phyloP scores from a whole-genome alignment of 2,329 filamentous ascomycete genomes.

The Paecilomyces dactylethromorphus region DNA sequence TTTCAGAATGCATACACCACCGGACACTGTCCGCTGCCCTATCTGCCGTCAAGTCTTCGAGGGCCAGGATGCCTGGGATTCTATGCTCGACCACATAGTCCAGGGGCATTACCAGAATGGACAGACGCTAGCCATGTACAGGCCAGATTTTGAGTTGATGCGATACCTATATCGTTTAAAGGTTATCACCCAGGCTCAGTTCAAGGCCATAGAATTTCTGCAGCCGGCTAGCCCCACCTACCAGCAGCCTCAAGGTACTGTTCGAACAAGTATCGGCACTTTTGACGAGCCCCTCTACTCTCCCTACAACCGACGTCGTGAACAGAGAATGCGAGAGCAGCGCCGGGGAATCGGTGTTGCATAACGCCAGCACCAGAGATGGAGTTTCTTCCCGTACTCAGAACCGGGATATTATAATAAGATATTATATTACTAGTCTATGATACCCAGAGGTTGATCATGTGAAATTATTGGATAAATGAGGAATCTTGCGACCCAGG shows the following conservation, averaged over 20 bases:
- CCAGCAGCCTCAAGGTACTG: constrained; percentile 29
- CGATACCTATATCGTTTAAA: constrained; percentile 36
- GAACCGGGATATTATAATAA: background rate
- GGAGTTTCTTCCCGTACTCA: background rate
- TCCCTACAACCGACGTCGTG: constrained; percentile 32
- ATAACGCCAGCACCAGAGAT: constrained; percentile 5
- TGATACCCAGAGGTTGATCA: background rate
- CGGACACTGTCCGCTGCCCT: constrained; percentile 36
- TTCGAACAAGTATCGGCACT: constrained; percentile 30
- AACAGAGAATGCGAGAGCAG: constrained; percentile 30
- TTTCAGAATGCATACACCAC: constrained; percentile 35
- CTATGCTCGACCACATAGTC: constrained; percentile 37
- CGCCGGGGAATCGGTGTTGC: constrained; percentile 26
- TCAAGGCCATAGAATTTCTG: constrained; percentile 37
- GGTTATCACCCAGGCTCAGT: constrained; percentile 37
- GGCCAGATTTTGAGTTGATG: constrained; percentile 40
- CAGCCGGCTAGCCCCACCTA: constrained; percentile 30
- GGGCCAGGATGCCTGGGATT: constrained; percentile 30
- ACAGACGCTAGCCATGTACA: constrained; percentile 32
- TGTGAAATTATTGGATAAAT: background rate
- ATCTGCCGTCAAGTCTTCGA: constrained; percentile 24
- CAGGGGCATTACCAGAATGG: constrained; percentile 34
- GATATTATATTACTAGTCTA: background rate
- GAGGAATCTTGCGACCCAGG: background rate
- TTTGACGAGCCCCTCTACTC: constrained; percentile 34